Conservation (phyloP, 2,329 filamentous ascomycete species). For the Tympanopsis confertula region DNA sequence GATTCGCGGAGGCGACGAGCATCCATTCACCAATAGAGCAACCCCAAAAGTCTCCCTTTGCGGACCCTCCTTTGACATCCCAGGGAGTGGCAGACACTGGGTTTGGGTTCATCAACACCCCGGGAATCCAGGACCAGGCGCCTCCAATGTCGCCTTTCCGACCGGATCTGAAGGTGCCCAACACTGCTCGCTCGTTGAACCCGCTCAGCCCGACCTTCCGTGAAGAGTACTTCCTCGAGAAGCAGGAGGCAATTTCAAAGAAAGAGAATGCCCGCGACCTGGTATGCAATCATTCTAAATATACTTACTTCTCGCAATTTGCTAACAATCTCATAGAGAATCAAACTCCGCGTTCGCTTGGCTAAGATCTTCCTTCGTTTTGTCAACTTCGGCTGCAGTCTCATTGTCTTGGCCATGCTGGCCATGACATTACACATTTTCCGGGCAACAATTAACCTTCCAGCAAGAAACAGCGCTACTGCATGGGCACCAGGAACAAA, state of each 20-base stretch:
- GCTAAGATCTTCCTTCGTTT: slow-evolving; percentile 92
- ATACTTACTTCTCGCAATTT: slow-evolving; percentile 17
- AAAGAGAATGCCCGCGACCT: slow-evolving; percentile 79
- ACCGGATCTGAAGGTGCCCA: slow-evolving; percentile 80
- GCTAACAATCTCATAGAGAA: slow-evolving; percentile 50
- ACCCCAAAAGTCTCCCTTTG: slow-evolving; percentile 32
- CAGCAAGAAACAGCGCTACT: slow-evolving; percentile 67
- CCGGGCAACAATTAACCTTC: slow-evolving; percentile 68
- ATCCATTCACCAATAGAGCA: slow-evolving; percentile 48
- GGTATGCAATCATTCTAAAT: slow-evolving; percentile 38
- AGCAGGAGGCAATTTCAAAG: slow-evolving; percentile 69
- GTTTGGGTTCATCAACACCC: neutral
- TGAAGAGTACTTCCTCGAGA: slow-evolving; percentile 78
- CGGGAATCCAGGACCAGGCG: neutral
- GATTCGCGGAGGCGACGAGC: slow-evolving; percentile 54
- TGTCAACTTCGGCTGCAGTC: slow-evolving; percentile 91
- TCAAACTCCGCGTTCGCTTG: slow-evolving; percentile 81
- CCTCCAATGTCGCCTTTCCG: slow-evolving; percentile 55
- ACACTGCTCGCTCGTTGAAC: slow-evolving; percentile 66
- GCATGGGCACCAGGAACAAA: slow-evolving; percentile 73
- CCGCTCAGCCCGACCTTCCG: slow-evolving; percentile 83
- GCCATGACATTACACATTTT: slow-evolving; percentile 84
- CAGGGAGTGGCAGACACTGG: slow-evolving; percentile 12
- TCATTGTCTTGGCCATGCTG: slow-evolving; percentile 87
- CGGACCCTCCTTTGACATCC: slow-evolving; percentile 4